Percentiles rank a stretch among this genome's conserved stretches.
phyloP scores from a whole-genome alignment of 1,284 basidiomycete genomes.

The Xerocomus minutiporus region DNA sequence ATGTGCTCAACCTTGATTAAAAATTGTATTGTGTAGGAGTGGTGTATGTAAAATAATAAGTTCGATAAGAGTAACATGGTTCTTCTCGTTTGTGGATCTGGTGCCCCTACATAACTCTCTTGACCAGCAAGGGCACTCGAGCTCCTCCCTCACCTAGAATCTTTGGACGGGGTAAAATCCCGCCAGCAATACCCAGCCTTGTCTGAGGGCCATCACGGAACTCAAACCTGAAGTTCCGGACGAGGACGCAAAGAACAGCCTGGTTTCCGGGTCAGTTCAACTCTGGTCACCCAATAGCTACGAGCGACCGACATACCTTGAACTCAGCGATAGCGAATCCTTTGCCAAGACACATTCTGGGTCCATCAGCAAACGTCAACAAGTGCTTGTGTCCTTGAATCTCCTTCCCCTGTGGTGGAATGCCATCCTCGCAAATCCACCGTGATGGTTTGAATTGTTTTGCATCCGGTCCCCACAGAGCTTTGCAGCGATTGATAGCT shows the following conservation, averaged over 20 bases:
- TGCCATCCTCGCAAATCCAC: constrained; percentile 33
- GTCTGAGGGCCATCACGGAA: neutral
- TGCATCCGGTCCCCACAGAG: constrained; percentile 44
- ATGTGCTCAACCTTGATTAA: too few species aligned
- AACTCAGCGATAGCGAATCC: constrained; percentile 32
- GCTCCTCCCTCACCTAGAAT: neutral
- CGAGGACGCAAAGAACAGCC: neutral
- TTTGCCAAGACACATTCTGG: constrained; percentile 31
- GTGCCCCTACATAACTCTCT: neutral
- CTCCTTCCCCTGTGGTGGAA: constrained; percentile 18
- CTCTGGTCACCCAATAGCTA: too few species aligned
- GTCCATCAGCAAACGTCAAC: constrained; percentile 31
- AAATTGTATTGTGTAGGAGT: too few species aligned
- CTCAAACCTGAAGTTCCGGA: neutral
- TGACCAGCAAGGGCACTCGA: neutral
- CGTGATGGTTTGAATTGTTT: constrained; percentile 39
- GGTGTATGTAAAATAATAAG: too few species aligned
- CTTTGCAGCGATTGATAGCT: constrained; percentile 43
- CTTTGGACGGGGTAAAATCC: neutral
- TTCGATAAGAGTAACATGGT: too few species aligned
- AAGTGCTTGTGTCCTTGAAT: constrained; percentile 29
- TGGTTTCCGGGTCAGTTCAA: neutral
- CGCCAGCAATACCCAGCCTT: neutral
- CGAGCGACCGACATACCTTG: constrained; percentile 18
- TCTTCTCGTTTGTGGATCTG: neutral